phyloP scores from a whole-genome alignment of 225 moss, liverwort and hornwort genomes.

The Marchantia polymorpha region DNA sequence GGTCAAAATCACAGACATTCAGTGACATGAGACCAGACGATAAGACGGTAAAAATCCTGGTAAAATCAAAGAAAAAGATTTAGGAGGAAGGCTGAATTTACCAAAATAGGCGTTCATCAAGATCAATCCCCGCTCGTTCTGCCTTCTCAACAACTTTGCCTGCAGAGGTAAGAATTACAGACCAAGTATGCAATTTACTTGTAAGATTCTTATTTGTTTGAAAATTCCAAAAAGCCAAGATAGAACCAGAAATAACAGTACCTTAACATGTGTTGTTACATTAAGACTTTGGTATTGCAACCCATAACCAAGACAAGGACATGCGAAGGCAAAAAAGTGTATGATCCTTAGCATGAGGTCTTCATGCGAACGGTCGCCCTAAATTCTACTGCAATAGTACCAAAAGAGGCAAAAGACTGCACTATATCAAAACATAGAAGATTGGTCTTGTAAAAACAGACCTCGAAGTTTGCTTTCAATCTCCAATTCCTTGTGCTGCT shows the following conservation, averaged over 20 bases:
- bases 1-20: background rate
- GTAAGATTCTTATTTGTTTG: background rate
- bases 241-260: background rate
- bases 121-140: slow-evolving; percentile 43
- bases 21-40: background rate
- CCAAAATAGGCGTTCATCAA: slow-evolving; percentile 81
- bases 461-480: slow-evolving; percentile 67
- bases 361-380: too few relatives aligned
- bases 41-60: background rate
- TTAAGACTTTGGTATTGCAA: background rate
- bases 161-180: slow-evolving; percentile 8
- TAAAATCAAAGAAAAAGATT: background rate
- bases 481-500: slow-evolving; percentile 73
- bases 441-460: slow-evolving; percentile 11
- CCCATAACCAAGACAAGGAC: background rate
- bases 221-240: background rate
- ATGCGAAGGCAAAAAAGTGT: background rate
- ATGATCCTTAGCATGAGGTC: too few relatives aligned
- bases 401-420: background rate
- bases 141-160: slow-evolving; percentile 41
- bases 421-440: background rate
- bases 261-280: background rate
- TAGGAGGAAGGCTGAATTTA: slow-evolving; percentile 17
- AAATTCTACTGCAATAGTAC: too few relatives aligned
- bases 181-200: background rate